Percentiles rank a stretch among this genome's conserved stretches.
Evolutionary conservation across 2,329 filamentous ascomycete genomes (phyloP).

Genomic region (Keithomyces neogunnii): DNA sequence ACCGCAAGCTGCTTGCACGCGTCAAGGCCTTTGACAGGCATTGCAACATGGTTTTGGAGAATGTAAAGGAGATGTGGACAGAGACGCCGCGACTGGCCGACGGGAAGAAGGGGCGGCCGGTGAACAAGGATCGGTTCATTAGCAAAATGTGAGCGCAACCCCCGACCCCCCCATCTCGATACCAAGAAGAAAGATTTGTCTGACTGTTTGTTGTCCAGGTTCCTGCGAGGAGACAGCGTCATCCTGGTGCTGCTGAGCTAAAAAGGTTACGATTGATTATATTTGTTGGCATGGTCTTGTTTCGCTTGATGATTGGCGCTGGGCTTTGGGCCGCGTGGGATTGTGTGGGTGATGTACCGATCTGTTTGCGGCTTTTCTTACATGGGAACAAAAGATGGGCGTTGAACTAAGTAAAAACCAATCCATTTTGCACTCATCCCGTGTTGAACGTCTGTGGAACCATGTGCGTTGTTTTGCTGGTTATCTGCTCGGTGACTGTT

Average conservation of each 20-base stretch:
- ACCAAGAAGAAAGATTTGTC: not conserved
- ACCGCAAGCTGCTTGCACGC: conserved; percentile 91
- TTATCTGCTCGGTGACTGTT: not conserved
- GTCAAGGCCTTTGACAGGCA: conserved; percentile 98
- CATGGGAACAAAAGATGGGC: not conserved
- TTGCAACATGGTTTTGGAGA: conserved; percentile 98
- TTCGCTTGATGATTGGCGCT: not conserved
- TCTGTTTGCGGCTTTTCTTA: not conserved
- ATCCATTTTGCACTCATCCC: not conserved
- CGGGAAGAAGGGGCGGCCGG: conserved; percentile 79
- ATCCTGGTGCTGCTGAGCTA: conserved; percentile 78
- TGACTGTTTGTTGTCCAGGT: conserved; percentile 41
- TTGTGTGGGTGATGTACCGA: conserved; percentile 9
- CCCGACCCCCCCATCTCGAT: not conserved
- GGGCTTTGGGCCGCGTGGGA: conserved; percentile 9
- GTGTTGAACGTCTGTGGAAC: not conserved
- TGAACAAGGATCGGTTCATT: conserved; percentile 98
- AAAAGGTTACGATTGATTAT: conserved; percentile 4
- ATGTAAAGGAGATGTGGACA: conserved; percentile 97
- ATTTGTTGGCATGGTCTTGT: conserved; percentile 1
- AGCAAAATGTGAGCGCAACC: conserved; percentile 73
- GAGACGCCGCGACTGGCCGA: conserved; percentile 77
- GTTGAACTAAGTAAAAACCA: not conserved
- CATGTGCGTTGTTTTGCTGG: not conserved
- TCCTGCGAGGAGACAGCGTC: conserved; percentile 78